Evolutionary conservation across 2,329 filamentous ascomycete genomes (phyloP), one percentile per base, ranked within the genome.

Genomic region (Cordyceps tenuipes): DNA sequence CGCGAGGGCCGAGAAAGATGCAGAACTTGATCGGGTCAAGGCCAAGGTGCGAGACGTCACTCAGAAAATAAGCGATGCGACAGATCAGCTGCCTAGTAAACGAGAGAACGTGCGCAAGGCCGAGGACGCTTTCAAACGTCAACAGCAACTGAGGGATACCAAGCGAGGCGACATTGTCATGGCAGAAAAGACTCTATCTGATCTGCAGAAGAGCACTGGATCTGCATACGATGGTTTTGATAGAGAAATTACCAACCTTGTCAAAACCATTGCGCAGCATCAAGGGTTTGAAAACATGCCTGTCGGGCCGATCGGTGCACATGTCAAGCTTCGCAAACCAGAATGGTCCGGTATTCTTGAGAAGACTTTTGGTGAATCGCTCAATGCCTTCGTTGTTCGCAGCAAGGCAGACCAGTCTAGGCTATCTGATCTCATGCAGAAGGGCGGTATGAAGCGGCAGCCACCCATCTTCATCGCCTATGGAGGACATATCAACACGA

Each of bases 311-410:
- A 77, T 97, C 15, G 94, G 92, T 34, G 77, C 85, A 26, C 83
- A 94, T 67, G 80, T 99, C 56, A 86, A 85, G 64, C 76, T 99
- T 26, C 76, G 85, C 41, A 86, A 93, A 65, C 88, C 90, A 1
- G 81, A 90, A 66, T 99, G 94, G 94, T 88, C 87, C 1, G 82
- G 83, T 0, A 85, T 96, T 48, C 72, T 99, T 15, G 94, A 99
- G 70, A 88, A 82, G 63, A 83, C 83, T 1, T 80, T 96, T 50
- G 90, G 90, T n/a, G 73, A 72, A 3, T 78, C 76, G 0, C 76
- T 97, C 36, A 88, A 85, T 63, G 85, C 83, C 1, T 99, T 97
- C 68, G 82, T 96, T 55, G 92, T 97, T 47, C 86, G 84, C 6
- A 90, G 79, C 71, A 90, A 89, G 67, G 73, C 78, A 13, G 94